phyloP scores from a whole-genome alignment of 1,284 basidiomycete genomes.

The Ganoderma sinense region DNA sequence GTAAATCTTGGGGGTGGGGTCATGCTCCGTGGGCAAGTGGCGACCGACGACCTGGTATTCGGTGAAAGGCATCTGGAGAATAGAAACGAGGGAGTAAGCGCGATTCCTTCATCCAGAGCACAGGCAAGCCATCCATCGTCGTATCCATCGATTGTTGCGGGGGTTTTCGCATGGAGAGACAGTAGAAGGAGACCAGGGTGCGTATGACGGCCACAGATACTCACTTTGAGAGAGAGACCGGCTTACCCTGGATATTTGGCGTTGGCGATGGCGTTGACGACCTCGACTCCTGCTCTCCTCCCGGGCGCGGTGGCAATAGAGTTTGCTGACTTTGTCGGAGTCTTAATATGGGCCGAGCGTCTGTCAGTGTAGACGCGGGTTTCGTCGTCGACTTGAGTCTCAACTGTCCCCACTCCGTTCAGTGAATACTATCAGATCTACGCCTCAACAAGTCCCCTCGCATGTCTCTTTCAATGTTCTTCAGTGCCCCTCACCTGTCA shows the following conservation, averaged over 20 bases:
- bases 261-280: slow-evolving; percentile 33
- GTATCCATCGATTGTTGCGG: slow-evolving; percentile 19
- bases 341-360: slow-evolving; percentile 2
- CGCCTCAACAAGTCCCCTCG: not conserved
- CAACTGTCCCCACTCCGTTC: too few species aligned
- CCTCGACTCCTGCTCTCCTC: slow-evolving; percentile 18
- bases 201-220: slow-evolving; percentile 12
- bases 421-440: not conserved
- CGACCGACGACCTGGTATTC: slow-evolving; percentile 99
- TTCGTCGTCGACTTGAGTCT: too few species aligned
- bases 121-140: slow-evolving; percentile 27
- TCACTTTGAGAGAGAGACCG: slow-evolving; percentile 32
- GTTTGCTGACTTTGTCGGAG: slow-evolving; percentile 32
- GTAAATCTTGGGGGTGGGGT: slow-evolving; percentile 96
- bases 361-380: not conserved
- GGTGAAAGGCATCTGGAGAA: slow-evolving; percentile 53
- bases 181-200: slow-evolving; percentile 11
- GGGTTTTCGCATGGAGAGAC: slow-evolving; percentile 16
- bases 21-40: slow-evolving; percentile 93
- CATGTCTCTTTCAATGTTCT: not conserved
- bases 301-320: slow-evolving; percentile 26
- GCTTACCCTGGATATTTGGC: slow-evolving; percentile 33
- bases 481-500: not conserved
- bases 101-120: slow-evolving; percentile 25
- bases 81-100: slow-evolving; percentile 16